These are phyloP conservation scores for Exophiala sideris DNA, from an alignment of 2,329 filamentous ascomycete species.

Conservation along the genomic window DNA sequence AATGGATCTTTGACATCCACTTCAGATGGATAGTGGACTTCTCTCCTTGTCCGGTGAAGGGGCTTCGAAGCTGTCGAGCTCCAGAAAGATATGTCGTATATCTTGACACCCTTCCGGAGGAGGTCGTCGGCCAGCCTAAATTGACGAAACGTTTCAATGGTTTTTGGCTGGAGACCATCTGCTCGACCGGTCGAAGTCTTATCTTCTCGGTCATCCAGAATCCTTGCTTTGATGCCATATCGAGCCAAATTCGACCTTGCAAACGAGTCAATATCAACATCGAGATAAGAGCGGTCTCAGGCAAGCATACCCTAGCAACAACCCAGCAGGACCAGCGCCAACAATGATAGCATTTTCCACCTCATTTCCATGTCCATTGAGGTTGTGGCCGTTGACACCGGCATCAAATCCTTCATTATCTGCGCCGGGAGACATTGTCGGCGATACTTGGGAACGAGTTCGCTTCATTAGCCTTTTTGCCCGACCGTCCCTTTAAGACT, in stretches of 20 bases:
- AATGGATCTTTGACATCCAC: constrained; percentile 52
- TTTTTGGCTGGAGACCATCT: constrained; percentile 73
- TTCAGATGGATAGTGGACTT: constrained; percentile 62
- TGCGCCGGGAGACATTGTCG: constrained; percentile 32
- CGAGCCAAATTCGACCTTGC: constrained; percentile 57
- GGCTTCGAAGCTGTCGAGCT: constrained; percentile 45
- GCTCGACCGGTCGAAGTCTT: constrained; percentile 66
- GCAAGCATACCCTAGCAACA: constrained; percentile 41
- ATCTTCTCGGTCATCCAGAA: constrained; percentile 67
- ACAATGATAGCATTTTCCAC: constrained; percentile 34
- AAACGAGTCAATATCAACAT: constrained; percentile 13
- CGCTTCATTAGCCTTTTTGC: constrained; percentile 22
- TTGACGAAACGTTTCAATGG: constrained; percentile 72
- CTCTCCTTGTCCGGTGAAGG: constrained; percentile 60
- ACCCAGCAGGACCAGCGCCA: constrained; percentile 44
- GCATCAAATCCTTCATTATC: constrained; percentile 30
- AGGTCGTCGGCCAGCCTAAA: constrained; percentile 68
- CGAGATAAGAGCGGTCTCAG: background rate
- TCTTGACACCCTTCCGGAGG: constrained; percentile 63
- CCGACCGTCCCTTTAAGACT: constrained; percentile 6
- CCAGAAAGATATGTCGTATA: constrained; percentile 74
- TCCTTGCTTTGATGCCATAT: constrained; percentile 62
- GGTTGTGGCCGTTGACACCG: constrained; percentile 15
- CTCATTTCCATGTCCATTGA: constrained; percentile 26
- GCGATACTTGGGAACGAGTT: constrained; percentile 15